Percentiles rank a stretch among this genome's conserved stretches.
These are phyloP conservation scores for Magnolia officinalis DNA, from an alignment of 164 flowering plant species.

Conservation along the genomic window DNA sequence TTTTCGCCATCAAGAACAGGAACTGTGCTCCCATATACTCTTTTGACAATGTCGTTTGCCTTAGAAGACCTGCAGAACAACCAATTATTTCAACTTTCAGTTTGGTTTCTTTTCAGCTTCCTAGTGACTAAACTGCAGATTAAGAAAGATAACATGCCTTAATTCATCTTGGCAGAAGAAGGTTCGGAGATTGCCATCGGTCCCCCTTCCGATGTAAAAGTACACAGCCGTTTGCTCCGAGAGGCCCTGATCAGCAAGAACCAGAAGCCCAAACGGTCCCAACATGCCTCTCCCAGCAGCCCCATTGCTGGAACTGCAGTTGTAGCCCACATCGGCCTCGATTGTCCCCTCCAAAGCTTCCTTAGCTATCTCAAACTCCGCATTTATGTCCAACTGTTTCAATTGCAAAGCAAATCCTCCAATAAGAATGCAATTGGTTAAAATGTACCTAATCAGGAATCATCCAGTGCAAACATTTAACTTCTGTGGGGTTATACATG, in stretches of 20 bases:
- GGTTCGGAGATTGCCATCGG: conserved; percentile 47
- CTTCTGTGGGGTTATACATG: too few relatives aligned
- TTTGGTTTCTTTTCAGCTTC: background rate
- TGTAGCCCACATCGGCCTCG: conserved; percentile 35
- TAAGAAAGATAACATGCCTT: conserved; percentile 33
- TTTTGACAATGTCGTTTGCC: conserved; percentile 58
- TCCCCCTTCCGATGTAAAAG: conserved; percentile 61
- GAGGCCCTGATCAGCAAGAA: conserved; percentile 52
- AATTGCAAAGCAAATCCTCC: background rate
- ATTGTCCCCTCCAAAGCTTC: conserved; percentile 30
- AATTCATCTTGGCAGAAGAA: conserved; percentile 73
- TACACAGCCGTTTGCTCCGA: conserved; percentile 76
- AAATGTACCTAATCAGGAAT: too few relatives aligned
- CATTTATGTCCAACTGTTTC: conserved; percentile 65
- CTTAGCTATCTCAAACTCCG: conserved; percentile 65
- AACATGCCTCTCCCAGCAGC: conserved; percentile 55
- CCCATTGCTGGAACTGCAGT: conserved; percentile 56
- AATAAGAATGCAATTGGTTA: background rate
- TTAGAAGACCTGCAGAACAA: conserved; percentile 45
- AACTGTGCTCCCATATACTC: conserved; percentile 51
- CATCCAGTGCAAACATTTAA: too few relatives aligned
- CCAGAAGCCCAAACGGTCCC: conserved; percentile 88
- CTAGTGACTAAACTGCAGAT: background rate
- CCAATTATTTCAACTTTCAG: background rate
- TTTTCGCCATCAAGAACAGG: conserved; percentile 71